Evolutionary conservation across 768 basidiomycete species (phyloP), one percentile per base, ranked within the genome.

Genomic region (Auricularia cornea): DNA sequence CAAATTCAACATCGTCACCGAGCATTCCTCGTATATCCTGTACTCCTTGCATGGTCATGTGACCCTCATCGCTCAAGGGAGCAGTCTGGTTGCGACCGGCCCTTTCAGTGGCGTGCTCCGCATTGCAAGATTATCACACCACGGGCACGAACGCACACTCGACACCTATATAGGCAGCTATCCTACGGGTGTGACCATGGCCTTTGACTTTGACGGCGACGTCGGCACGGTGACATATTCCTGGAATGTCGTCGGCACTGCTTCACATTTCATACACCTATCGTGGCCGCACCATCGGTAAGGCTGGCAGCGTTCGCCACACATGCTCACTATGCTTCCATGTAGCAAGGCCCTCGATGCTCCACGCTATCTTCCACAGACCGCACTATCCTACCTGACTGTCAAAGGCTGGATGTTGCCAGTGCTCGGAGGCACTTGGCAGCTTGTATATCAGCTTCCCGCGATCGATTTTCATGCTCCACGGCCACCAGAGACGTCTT

Each of bases 221-320:
- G 67, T 60, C 3, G 71, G 71, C n/a, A 71, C 66, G 8, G 67
- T 76, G 62, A 68, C 65, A 48, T 76, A 75, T 66, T 73, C 71
- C 2, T 76, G 74, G 74, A 65, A 64, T 23, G 71, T 73, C 8
- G 64, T 64, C 29, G 75, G 75, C 26, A 11, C 18, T 18, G 63
- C 74, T 14, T 66, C 66, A 0, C 64, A 74, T 8, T 68, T 75
- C 44, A 66, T 76, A 18, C 69, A 73, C 65, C 67, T 76, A 30
- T 73, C 74, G 40, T 76, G 73, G 72, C 74, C 75, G 18, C 75
- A 76, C 60, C 75, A 76, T 63, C 67, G 75, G 74, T 72, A 57
- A 33, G 69, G 65, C 54, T 28, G 28, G 20, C 20, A 20, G 6
- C 20, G 23, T 18, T 48, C 10, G 44, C 10, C 6, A 23, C 20